A percentile compares a stretch with the other conserved stretches of the same genome.
These are phyloP conservation scores for Trichomonas gallinae DNA, from an alignment of 208 protist genomes.

Conservation along the genomic window DNA sequence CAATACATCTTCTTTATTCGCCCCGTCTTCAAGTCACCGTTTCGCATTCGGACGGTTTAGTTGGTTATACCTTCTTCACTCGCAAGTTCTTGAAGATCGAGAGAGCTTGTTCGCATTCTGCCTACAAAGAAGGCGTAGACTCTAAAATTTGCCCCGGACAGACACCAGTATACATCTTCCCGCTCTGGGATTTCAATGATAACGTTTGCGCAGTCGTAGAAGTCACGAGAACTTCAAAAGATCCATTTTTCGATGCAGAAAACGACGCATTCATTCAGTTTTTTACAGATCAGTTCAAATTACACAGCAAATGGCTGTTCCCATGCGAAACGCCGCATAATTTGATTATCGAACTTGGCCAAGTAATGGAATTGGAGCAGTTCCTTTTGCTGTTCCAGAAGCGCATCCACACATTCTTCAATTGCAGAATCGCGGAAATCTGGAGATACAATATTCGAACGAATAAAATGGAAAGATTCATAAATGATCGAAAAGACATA, in stretches of 20 bases:
- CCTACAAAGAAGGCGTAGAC: background rate
- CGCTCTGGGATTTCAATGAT: background rate
- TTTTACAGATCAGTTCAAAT: background rate
- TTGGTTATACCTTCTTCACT: background rate
- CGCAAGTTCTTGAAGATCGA: background rate
- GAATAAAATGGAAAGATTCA: background rate
- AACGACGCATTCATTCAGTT: background rate
- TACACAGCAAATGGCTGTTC: background rate
- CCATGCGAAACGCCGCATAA: background rate
- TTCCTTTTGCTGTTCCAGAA: background rate
- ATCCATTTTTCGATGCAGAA: background rate
- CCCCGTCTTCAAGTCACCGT: background rate
- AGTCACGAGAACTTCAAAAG: background rate
- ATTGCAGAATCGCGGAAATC: background rate
- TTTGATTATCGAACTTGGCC: background rate
- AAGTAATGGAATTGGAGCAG: background rate
- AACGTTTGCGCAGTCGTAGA: background rate
- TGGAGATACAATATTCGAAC: background rate
- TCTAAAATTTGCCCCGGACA: background rate
- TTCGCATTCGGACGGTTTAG: background rate
- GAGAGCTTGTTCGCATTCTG: background rate
- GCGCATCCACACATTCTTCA: background rate
- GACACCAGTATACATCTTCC: background rate
- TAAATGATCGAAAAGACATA: background rate
- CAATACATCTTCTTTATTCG: background rate